Percentiles rank a stretch among this genome's conserved stretches.
Conservation (phyloP, 2,329 filamentous ascomycete genomes). For the Stachybotrys chlorohalonatus region DNA sequence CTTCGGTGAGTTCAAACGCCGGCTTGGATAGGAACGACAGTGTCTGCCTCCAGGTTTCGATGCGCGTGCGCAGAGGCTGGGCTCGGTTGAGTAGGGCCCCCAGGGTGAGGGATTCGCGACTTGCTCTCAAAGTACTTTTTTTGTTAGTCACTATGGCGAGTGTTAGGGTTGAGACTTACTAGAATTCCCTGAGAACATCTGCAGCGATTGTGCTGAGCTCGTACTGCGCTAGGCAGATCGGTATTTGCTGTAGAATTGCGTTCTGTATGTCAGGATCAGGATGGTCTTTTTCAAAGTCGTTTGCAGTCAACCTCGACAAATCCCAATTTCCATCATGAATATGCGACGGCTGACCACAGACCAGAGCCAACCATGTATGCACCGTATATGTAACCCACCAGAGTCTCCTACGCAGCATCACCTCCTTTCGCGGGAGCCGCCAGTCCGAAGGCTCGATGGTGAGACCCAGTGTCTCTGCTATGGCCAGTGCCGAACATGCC, state of each 20-base stretch:
- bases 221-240: slow-evolving; percentile 11
- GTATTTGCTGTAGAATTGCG: background rate
- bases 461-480: slow-evolving; percentile 13
- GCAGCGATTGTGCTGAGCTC: slow-evolving; percentile 11
- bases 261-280: background rate
- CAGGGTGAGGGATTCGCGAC: background rate
- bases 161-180: slow-evolving; percentile 7
- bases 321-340: slow-evolving; percentile 12
- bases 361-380: slow-evolving; percentile 13
- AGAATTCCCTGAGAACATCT: slow-evolving; percentile 13
- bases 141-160: background rate
- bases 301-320: slow-evolving; percentile 6
- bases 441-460: slow-evolving; percentile 10
- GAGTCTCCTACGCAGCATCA: slow-evolving; percentile 11
- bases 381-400: slow-evolving; percentile 14
- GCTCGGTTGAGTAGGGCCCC: slow-evolving; percentile 9
- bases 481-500: slow-evolving; percentile 11
- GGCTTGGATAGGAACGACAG: slow-evolving; percentile 12
- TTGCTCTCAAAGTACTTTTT: background rate
- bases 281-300: slow-evolving; percentile 9
- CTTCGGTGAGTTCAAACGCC: slow-evolving; percentile 8
- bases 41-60: slow-evolving; percentile 15
- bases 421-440: slow-evolving; percentile 12
- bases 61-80: slow-evolving; percentile 12
- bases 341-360: slow-evolving; percentile 9